Conservation (phyloP, 345 rosid species). For the Rhizophora apiculata region DNA sequence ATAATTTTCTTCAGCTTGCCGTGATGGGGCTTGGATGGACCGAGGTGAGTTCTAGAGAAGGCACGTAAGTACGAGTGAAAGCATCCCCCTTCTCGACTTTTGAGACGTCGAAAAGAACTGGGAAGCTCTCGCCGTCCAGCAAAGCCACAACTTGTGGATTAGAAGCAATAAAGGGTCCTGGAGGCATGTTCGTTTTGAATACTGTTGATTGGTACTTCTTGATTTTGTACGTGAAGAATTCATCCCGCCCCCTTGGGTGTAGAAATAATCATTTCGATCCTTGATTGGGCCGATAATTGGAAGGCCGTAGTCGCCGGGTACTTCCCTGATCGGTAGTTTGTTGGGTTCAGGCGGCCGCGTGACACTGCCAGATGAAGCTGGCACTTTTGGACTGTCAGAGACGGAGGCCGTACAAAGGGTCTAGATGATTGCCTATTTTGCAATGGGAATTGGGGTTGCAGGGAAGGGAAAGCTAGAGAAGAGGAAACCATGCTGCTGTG, state of each 20-base stretch:
- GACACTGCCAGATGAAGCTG: not conserved
- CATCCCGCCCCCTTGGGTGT: constrained; percentile 72
- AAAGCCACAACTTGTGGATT: constrained; percentile 65
- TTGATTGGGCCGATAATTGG: constrained; percentile 74
- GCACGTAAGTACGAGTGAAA: constrained; percentile 89
- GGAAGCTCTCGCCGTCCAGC: constrained; percentile 92
- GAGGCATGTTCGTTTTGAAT: constrained; percentile 71
- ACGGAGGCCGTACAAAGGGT: constrained; percentile 22
- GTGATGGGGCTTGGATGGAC: constrained; percentile 77
- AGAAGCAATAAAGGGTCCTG: constrained; percentile 64
- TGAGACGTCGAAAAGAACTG: constrained; percentile 61
- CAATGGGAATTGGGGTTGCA: constrained; percentile 15
- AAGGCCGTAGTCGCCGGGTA: constrained; percentile 74
- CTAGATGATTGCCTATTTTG: constrained; percentile 7
- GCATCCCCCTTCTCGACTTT: constrained; percentile 82
- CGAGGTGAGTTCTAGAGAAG: constrained; percentile 75
- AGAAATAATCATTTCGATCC: constrained; percentile 71
- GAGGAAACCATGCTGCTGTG: constrained; percentile 30
- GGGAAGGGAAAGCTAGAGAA: constrained; percentile 28
- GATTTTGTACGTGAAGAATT: constrained; percentile 60
- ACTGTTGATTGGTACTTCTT: constrained; percentile 74
- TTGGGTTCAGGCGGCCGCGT: constrained; percentile 15
- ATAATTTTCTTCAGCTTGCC: constrained; percentile 62
- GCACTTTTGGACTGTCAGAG: constrained; percentile 32
- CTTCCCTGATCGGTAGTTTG: constrained; percentile 51